Percentiles rank a stretch among this genome's conserved stretches.
phyloP scores from a whole-genome alignment of 805 yeast species.

The Kuraishia hungarica region DNA sequence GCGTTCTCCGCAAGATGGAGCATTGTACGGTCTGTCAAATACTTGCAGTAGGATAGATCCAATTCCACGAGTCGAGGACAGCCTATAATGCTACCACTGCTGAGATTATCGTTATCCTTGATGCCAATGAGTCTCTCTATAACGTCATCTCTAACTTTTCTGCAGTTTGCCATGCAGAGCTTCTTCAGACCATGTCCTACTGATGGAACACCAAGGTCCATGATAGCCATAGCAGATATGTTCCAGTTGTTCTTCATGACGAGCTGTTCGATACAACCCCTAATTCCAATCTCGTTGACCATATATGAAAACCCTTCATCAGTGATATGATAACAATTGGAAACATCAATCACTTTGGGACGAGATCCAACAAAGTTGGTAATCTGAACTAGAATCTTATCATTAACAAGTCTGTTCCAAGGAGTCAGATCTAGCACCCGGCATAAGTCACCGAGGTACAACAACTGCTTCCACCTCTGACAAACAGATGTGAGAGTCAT shows the following conservation, averaged over 20 bases:
- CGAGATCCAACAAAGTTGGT: slow-evolving; percentile 66
- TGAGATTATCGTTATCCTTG: neutral
- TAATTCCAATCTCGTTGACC: slow-evolving; percentile 62
- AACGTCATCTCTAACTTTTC: slow-evolving; percentile 63
- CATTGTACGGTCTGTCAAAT: slow-evolving; percentile 62
- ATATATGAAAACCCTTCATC: slow-evolving; percentile 67
- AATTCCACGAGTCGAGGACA: slow-evolving; percentile 49
- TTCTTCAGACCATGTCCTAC: slow-evolving; percentile 52
- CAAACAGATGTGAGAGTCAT: slow-evolving; percentile 54
- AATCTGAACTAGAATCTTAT: slow-evolving; percentile 42
- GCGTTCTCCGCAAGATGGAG: slow-evolving; percentile 52
- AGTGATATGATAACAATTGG: slow-evolving; percentile 71
- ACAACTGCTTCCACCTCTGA: slow-evolving; percentile 59
- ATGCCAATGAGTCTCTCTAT: slow-evolving; percentile 62
- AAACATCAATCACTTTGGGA: slow-evolving; percentile 51
- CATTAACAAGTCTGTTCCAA: slow-evolving; percentile 56
- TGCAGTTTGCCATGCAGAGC: slow-evolving; percentile 62
- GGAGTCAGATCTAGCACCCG: slow-evolving; percentile 46
- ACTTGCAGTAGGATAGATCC: slow-evolving; percentile 67
- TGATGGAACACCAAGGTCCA: slow-evolving; percentile 63
- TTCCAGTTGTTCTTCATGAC: slow-evolving; percentile 71
- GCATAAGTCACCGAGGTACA: slow-evolving; percentile 46
- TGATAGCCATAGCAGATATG: slow-evolving; percentile 71
- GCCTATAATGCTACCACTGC: slow-evolving; percentile 29
- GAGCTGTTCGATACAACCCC: slow-evolving; percentile 46